Evolutionary conservation across 495 filamentous ascomycete species (phyloP).

Genomic region (Tetracladium setigerum): DNA sequence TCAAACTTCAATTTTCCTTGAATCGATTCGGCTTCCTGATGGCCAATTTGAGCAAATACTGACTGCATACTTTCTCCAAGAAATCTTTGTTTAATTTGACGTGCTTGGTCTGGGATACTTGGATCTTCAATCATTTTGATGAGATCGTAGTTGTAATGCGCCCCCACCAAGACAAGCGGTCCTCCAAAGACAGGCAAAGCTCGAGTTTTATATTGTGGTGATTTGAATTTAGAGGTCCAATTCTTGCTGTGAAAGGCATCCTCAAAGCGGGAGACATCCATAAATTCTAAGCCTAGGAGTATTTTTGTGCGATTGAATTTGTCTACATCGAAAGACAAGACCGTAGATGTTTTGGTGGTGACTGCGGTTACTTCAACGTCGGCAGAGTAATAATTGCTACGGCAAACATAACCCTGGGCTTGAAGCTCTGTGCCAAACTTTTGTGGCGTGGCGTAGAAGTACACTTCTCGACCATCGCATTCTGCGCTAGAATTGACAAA

Average conservation of each 20-base stretch:
- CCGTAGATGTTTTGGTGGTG: constrained; percentile 13
- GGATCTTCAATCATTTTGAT: constrained; percentile 15
- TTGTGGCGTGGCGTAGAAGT: neutral
- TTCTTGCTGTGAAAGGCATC: constrained; percentile 8
- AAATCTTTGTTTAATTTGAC: constrained; percentile 27
- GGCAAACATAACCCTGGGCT: constrained; percentile 19
- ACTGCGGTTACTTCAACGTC: constrained; percentile 21
- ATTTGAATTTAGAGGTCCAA: constrained; percentile 17
- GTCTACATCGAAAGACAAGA: constrained; percentile 23
- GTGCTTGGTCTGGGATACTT: constrained; percentile 12
- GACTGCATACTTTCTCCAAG: constrained; percentile 29
- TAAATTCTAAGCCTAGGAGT: neutral
- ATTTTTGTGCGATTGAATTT: constrained; percentile 5
- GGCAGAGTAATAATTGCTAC: constrained; percentile 25
- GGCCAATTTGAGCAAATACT: constrained; percentile 6
- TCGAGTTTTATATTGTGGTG: constrained; percentile 11
- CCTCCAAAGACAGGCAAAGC: constrained; percentile 21
- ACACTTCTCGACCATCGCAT: constrained; percentile 17
- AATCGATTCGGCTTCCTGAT: neutral
- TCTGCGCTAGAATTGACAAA: constrained; percentile 7
- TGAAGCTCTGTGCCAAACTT: constrained; percentile 6
- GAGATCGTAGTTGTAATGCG: constrained; percentile 23
- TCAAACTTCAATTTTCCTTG: constrained; percentile 1
- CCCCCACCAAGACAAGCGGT: constrained; percentile 14
- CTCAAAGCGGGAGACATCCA: constrained; percentile 16